Conservation (phyloP, 2,329 filamentous ascomycete genomes). For the Fusarium udum region DNA sequence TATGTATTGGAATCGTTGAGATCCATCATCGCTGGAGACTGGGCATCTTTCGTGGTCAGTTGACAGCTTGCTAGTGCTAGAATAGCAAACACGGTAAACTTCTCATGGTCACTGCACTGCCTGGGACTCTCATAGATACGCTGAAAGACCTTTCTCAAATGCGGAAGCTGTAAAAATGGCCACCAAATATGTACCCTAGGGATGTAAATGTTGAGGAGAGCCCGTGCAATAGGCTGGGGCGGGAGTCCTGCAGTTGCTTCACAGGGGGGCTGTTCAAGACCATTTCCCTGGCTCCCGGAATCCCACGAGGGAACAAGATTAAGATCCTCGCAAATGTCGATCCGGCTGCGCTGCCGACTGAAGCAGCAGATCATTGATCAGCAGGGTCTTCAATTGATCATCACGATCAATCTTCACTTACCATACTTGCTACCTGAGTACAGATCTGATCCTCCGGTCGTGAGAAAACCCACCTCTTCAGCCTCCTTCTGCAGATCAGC, state of each 20-base stretch:
- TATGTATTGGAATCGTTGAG: neutral
- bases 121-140: neutral
- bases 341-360: slow-evolving; percentile 9
- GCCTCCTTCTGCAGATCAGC: neutral
- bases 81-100: neutral
- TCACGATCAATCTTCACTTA: neutral
- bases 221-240: neutral
- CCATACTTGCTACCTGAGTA: slow-evolving; percentile 1
- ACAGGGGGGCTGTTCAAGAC: neutral
- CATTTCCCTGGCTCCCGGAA: accelerated
- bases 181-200: neutral
- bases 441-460: neutral
- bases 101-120: neutral
- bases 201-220: neutral
- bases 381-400: too few species aligned
- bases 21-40: neutral
- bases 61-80: neutral
- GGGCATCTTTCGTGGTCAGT: neutral
- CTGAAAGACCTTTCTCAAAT: neutral
- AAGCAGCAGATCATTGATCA: neutral
- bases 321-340: slow-evolving; percentile 4
- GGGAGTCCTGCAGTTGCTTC: neutral
- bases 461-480: slow-evolving; percentile 1
- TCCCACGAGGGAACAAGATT: neutral
- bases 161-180: neutral